Percentiles rank a stretch among this genome's conserved stretches.
phyloP scores from a whole-genome alignment of 495 filamentous ascomycete species.

The Cercophora sp. region DNA sequence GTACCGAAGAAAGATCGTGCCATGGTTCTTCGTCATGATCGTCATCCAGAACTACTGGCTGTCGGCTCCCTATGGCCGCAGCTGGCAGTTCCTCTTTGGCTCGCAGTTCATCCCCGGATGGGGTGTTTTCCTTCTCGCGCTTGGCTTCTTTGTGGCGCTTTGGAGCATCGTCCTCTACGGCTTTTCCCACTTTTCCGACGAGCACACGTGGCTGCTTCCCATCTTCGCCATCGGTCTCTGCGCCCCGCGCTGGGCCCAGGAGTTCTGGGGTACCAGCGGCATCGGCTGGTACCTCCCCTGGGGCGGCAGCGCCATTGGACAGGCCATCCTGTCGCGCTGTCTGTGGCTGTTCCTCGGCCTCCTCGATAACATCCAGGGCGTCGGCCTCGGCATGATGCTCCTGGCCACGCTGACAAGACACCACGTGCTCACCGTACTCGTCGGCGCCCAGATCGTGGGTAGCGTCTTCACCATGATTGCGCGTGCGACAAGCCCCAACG shows the following conservation, averaged over 20 bases:
- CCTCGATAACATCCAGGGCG: conserved; percentile 56
- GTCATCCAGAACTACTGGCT: conserved; percentile 64
- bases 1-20: conserved; percentile 53
- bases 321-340: conserved; percentile 47
- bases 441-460: conserved; percentile 55
- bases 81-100: conserved; percentile 57
- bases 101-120: conserved; percentile 48
- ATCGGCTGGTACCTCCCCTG: conserved; percentile 56
- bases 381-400: conserved; percentile 59
- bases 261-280: conserved; percentile 54
- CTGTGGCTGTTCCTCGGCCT: conserved; percentile 62
- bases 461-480: conserved; percentile 54
- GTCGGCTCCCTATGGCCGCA: conserved; percentile 54
- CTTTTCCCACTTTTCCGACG: conserved; percentile 46
- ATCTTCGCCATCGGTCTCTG: conserved; percentile 55
- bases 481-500: conserved; percentile 55
- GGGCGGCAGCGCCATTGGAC: conserved; percentile 42
- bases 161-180: conserved; percentile 47
- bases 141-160: conserved; percentile 55
- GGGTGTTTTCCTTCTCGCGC: conserved; percentile 46
- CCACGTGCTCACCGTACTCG: conserved; percentile 53
- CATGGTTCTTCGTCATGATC: conserved; percentile 57
- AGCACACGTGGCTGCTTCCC: conserved; percentile 59
- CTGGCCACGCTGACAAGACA: conserved; percentile 56
- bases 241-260: conserved; percentile 60